phyloP scores from a whole-genome alignment of 352 stramenopile genomes.

The Phytophthora quininea region DNA sequence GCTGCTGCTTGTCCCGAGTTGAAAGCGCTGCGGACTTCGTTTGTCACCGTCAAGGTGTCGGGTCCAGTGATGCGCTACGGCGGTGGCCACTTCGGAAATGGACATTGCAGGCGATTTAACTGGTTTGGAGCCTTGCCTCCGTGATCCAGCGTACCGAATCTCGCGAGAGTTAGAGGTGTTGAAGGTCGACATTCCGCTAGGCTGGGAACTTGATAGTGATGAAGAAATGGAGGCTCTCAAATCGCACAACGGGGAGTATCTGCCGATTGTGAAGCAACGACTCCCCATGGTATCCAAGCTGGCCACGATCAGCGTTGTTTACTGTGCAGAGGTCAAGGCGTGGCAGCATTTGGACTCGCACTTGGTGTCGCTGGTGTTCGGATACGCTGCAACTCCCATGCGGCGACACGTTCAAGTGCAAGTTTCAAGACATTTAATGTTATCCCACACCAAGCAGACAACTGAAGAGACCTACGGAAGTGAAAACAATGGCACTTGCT shows the following conservation, averaged over 20 bases:
- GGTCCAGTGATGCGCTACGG: not conserved
- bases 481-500: not conserved
- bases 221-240: not conserved
- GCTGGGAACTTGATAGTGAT: not conserved
- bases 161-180: not conserved
- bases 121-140: not conserved
- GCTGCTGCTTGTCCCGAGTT: not conserved
- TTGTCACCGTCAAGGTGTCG: not conserved
- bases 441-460: too few species aligned
- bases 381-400: not conserved
- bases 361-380: not conserved
- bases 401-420: not conserved
- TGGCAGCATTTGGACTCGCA: not conserved
- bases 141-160: not conserved
- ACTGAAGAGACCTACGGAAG: too few species aligned
- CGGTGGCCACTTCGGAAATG: not conserved
- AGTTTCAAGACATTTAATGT: not conserved
- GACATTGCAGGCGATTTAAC: not conserved
- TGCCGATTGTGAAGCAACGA: not conserved
- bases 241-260: not conserved
- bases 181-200: not conserved
- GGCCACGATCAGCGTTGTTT: not conserved
- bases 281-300: not conserved
- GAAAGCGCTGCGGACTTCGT: not conserved
- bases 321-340: not conserved